Percentiles rank a stretch among this genome's conserved stretches.
These are phyloP conservation scores for Scolecobasidium constrictum DNA, from an alignment of 2,329 filamentous ascomycete species.

Conservation along the genomic window DNA sequence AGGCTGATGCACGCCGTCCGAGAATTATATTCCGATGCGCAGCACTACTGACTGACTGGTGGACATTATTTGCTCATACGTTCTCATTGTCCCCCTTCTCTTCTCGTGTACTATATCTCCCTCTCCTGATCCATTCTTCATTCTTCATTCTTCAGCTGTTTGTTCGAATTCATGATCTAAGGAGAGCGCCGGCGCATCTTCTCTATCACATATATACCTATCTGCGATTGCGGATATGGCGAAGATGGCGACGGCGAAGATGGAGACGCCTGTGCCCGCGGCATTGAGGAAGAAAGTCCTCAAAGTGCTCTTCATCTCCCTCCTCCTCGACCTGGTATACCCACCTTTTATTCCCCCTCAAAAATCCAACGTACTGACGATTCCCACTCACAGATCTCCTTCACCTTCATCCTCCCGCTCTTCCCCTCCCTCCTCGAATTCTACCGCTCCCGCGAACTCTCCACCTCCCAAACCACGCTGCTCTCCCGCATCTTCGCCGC, in stretches of 20 bases:
- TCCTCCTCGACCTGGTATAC: slow-evolving; percentile 76
- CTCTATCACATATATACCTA: too few species aligned
- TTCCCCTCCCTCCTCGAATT: slow-evolving; percentile 94
- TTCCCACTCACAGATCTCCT: slow-evolving; percentile 60
- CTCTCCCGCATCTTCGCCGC: slow-evolving; percentile 70
- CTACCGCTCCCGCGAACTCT: slow-evolving; percentile 75
- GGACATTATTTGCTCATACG: too few species aligned
- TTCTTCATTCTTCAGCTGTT: too few species aligned
- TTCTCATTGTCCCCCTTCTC: too few species aligned
- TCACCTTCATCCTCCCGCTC: slow-evolving; percentile 94
- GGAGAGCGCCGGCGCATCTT: too few species aligned
- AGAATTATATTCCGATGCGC: too few species aligned
- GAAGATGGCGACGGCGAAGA: neutral
- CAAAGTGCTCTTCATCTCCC: slow-evolving; percentile 76
- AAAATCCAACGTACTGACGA: neutral
- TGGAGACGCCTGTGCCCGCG: slow-evolving; percentile 27
- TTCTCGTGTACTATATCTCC: too few species aligned
- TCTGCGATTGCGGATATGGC: too few species aligned
- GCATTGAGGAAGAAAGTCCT: slow-evolving; percentile 66
- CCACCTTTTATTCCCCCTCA: neutral
- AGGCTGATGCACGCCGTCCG: too few species aligned
- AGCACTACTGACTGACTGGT: too few species aligned
- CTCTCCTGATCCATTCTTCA: too few species aligned
- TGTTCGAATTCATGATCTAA: too few species aligned
- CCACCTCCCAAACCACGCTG: slow-evolving; percentile 46